phyloP scores from a whole-genome alignment of 495 filamentous ascomycete species.

The Durotheca rogersii region DNA sequence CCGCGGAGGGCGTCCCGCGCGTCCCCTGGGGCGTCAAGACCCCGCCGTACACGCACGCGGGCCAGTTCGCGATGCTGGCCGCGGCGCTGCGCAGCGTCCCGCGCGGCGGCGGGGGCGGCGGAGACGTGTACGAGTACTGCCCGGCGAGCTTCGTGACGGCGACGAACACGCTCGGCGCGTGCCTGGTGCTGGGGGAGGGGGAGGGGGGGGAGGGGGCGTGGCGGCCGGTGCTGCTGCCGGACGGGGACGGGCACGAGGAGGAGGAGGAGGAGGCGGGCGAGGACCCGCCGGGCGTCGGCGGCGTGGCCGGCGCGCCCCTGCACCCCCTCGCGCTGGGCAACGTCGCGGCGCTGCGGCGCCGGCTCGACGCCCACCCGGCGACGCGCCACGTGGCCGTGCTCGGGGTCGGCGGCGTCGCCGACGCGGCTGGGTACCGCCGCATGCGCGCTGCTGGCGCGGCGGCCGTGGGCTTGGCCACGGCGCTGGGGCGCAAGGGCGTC shows the following conservation, averaged over 20 bases:
- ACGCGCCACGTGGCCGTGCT: constrained; percentile 54
- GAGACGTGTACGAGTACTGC: constrained; percentile 13
- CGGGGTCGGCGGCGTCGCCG: constrained; percentile 66
- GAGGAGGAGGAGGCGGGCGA: constrained; percentile 42
- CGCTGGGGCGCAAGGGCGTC: constrained; percentile 60
- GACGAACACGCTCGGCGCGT: constrained; percentile 70
- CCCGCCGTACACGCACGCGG: constrained; percentile 68
- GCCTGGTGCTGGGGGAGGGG: constrained; percentile 49
- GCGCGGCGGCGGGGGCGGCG: constrained; percentile 8
- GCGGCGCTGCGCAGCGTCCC: constrained; percentile 42
- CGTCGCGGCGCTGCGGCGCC: constrained; percentile 56
- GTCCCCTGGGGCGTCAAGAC: constrained; percentile 64
- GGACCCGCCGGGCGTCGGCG: constrained; percentile 55
- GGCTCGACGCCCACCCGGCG: constrained; percentile 49
- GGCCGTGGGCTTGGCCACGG: constrained; percentile 65
- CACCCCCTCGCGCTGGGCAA: constrained; percentile 76
- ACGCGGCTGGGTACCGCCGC: constrained; percentile 56
- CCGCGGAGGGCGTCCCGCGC: not conserved
- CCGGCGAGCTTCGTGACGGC: constrained; percentile 65
- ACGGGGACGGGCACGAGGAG: not conserved
- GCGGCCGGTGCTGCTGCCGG: not conserved
- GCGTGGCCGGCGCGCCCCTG: constrained; percentile 64
- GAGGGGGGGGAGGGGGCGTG: not conserved
- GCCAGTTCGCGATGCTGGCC: constrained; percentile 57
- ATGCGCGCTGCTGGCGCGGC: constrained; percentile 65